phyloP scores from a whole-genome alignment of 345 rosid species.

The Gossypium raimondii region DNA sequence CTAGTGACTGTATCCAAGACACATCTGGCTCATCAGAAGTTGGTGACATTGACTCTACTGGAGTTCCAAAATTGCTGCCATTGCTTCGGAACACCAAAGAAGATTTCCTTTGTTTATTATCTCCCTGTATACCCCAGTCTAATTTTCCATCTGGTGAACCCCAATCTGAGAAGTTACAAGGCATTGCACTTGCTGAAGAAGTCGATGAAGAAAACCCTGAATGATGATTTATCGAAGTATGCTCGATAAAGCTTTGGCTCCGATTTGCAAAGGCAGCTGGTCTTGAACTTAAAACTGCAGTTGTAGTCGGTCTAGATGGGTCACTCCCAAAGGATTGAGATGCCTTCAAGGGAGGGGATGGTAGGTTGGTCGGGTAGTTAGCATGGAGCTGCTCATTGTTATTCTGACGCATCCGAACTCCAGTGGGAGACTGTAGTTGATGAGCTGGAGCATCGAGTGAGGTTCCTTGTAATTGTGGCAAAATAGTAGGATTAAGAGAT shows the following conservation, averaged over 20 bases:
- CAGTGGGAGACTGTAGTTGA: conserved; percentile 39
- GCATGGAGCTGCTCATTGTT: conserved; percentile 44
- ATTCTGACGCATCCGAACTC: conserved; percentile 44
- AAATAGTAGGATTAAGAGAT: conserved; percentile 34
- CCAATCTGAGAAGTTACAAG: conserved; percentile 52
- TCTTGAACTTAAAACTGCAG: conserved; percentile 51
- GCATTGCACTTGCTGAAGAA: conserved; percentile 28
- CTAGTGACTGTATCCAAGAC: conserved; percentile 74
- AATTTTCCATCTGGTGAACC: conserved; percentile 77
- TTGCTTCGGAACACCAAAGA: conserved; percentile 55
- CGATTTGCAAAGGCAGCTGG: conserved; percentile 58
- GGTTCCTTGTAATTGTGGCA: conserved; percentile 42
- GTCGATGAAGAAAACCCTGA: conserved; percentile 33
- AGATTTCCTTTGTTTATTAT: conserved; percentile 58
- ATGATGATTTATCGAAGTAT: conserved; percentile 38
- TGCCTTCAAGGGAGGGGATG: conserved; percentile 51
- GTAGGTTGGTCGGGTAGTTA: conserved; percentile 40
- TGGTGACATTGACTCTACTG: conserved; percentile 22
- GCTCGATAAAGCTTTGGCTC: conserved; percentile 73
- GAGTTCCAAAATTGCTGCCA: conserved; percentile 19
- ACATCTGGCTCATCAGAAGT: conserved; percentile 59
- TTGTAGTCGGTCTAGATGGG: conserved; percentile 34
- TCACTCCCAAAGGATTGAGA: conserved; percentile 40
- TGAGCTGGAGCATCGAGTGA: conserved; percentile 33
- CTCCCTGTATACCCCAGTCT: conserved; percentile 76